Evolutionary conservation across 2,329 filamentous ascomycete species (phyloP).

Genomic region (Teratosphaeria nubilosa): DNA sequence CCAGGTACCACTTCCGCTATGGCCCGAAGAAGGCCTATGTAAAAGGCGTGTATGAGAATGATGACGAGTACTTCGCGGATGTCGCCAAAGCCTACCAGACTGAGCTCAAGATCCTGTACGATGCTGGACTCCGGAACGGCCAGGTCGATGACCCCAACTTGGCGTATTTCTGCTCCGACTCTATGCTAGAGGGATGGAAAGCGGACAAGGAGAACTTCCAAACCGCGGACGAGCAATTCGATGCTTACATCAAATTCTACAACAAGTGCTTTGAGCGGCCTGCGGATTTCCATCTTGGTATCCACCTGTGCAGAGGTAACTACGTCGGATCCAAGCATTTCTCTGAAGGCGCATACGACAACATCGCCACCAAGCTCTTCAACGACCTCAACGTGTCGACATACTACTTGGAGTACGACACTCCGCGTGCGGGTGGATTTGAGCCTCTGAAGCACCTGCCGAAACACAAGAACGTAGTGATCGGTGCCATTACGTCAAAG

Average conservation of each 20-base stretch:
- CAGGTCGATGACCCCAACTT: constrained; percentile 40
- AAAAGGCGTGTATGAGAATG: constrained; percentile 34
- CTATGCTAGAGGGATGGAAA: constrained; percentile 62
- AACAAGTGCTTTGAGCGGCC: constrained; percentile 56
- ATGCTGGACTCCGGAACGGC: constrained; percentile 36
- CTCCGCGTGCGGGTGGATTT: constrained; percentile 37
- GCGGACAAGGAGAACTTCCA: constrained; percentile 57
- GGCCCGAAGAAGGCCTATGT: constrained; percentile 39
- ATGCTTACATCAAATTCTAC: constrained; percentile 67
- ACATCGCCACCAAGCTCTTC: constrained; percentile 30
- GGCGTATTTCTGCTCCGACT: constrained; percentile 59
- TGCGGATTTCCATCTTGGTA: constrained; percentile 62
- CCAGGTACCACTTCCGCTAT: constrained; percentile 29
- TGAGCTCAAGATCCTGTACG: constrained; percentile 36
- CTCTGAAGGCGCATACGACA: constrained; percentile 38
- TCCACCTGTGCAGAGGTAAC: constrained; percentile 60
- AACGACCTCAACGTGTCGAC: constrained; percentile 23
- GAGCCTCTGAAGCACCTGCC: constrained; percentile 37
- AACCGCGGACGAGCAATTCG: constrained; percentile 58
- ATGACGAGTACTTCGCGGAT: constrained; percentile 39
- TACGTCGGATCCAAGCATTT: constrained; percentile 38
- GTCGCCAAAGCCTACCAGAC: constrained; percentile 37
- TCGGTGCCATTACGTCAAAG: constrained; percentile 38
- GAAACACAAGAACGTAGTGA: constrained; percentile 37
- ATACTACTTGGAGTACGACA: constrained; percentile 34